These are phyloP conservation scores for Venturia oleaginea DNA, from an alignment of 2,329 filamentous ascomycete species.

Conservation along the genomic window DNA sequence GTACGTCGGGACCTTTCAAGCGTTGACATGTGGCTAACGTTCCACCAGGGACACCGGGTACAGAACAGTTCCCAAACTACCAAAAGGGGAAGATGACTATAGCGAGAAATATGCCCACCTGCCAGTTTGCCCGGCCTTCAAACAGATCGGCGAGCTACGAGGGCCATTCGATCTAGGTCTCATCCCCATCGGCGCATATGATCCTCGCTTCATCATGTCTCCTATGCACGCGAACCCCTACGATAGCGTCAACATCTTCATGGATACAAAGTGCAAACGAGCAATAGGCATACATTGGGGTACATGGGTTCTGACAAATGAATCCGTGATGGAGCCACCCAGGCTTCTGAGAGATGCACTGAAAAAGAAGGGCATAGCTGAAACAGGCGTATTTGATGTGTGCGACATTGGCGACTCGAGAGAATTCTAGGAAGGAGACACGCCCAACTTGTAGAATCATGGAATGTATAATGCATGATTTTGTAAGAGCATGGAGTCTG, in stretches of 20 bases:
- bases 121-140: constrained; percentile 75
- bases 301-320: constrained; percentile 71
- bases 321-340: constrained; percentile 80
- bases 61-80: constrained; percentile 60
- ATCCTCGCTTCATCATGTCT: constrained; percentile 64
- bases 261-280: constrained; percentile 65
- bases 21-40: neutral
- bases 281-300: constrained; percentile 93
- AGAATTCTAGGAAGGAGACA: constrained; percentile 44
- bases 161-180: constrained; percentile 87
- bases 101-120: constrained; percentile 51
- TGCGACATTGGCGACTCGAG: constrained; percentile 78
- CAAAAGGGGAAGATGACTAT: constrained; percentile 61
- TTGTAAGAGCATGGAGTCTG: neutral
- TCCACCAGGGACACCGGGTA: constrained; percentile 76
- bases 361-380: constrained; percentile 53
- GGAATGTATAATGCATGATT: neutral
- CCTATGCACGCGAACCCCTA: constrained; percentile 78
- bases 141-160: constrained; percentile 66
- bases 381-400: constrained; percentile 69
- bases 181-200: constrained; percentile 88
- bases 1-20: constrained; percentile 26
- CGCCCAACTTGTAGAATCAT: neutral
- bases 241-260: constrained; percentile 83
- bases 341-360: constrained; percentile 62